Conservation (phyloP, 2,329 filamentous ascomycete species). For the Sporothrix brunneoviolacea region DNA sequence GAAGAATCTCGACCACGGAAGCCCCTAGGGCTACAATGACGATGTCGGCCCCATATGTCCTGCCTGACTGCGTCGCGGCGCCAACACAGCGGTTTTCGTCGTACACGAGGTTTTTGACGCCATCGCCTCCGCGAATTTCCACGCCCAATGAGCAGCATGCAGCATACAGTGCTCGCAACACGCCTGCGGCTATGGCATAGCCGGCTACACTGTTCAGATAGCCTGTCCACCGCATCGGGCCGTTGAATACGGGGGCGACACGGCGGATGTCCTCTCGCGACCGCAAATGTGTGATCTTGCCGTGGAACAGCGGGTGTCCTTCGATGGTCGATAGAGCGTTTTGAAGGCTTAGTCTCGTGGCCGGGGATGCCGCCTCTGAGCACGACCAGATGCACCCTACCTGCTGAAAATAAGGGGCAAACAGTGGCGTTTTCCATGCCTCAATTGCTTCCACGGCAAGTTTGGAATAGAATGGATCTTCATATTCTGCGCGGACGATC, state of each 20-base stretch:
- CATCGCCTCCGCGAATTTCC: conserved; percentile 29
- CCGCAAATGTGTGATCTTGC: conserved; percentile 27
- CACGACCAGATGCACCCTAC: conserved; percentile 43
- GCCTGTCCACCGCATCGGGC: conserved; percentile 47
- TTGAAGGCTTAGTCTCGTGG: conserved; percentile 32
- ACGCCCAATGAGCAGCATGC: not conserved
- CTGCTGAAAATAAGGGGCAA: conserved; percentile 43
- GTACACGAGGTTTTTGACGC: conserved; percentile 25
- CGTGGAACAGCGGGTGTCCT: conserved; percentile 32
- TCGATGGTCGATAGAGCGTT: conserved; percentile 35
- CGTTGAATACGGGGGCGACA: conserved; percentile 41
- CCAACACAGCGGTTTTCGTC: conserved; percentile 17
- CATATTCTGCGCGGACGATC: conserved; percentile 53
- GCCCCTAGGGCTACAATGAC: conserved; percentile 38
- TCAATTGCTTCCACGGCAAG: conserved; percentile 47
- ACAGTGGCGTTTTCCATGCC: conserved; percentile 45
- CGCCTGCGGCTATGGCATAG: conserved; percentile 49
- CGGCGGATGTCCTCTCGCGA: conserved; percentile 37
- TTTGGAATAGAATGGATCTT: conserved; percentile 49
- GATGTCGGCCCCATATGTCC: conserved; percentile 17
- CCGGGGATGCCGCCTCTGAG: not conserved
- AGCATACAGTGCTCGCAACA: conserved; percentile 35
- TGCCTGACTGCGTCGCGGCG: not conserved
- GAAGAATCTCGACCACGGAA: conserved; percentile 32
- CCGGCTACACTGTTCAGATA: conserved; percentile 52